Base-by-base conservation (phyloP, 805 yeast genomes). In the Kodamaea neixiangensis region DNA sequence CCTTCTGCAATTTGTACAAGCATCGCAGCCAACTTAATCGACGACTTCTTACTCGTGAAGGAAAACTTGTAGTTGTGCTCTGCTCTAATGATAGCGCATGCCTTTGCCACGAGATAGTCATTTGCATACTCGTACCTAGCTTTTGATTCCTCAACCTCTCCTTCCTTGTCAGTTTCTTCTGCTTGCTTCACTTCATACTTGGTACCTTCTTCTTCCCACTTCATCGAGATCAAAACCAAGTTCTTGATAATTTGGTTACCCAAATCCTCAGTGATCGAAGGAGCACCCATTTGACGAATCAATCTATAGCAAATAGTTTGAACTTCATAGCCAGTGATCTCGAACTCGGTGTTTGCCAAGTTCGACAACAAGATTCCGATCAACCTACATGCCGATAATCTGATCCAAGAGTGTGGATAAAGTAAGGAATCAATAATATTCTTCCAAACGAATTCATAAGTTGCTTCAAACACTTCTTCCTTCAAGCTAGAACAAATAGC, bases 361-460 rank as follows among this genome's bases (percentile, higher is more conserved):
- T 77, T 73, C 7, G 77, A 60, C 50, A 88, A 70, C 46, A 87
- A 62, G 1, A 68, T 60, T 1, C 86, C 84, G 37, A 84, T 64
- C 31, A 89, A 70, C 48, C 92, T 74, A 5, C 85, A 70, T 1
- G 96, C 73, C 4, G 79, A 69, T 52, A 87, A 73, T 59, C 97
- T 81, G 5, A 92, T 87, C 98, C 98, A 92, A 1, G 94, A 77
- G 67, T 92, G 97, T 2, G 97, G 97, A 64, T 81, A 92, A 47
- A 92, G 71, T 48, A 91, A 73, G 22, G 83, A 68, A 2, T 76
- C 78, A 19, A 81, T 72, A 2, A 87, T 67, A 14, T 67, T 63
- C 2, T 64, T 57, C 91, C 93, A 87, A 7, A 79, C 58, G 0
- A 20, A 15, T 43, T 68, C 73, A 58, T 71, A 75, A 2, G 57